Evolutionary conservation across 202 grass and related monocot species (phyloP).

Genomic region (Dendrocalamus latiflorus): DNA sequence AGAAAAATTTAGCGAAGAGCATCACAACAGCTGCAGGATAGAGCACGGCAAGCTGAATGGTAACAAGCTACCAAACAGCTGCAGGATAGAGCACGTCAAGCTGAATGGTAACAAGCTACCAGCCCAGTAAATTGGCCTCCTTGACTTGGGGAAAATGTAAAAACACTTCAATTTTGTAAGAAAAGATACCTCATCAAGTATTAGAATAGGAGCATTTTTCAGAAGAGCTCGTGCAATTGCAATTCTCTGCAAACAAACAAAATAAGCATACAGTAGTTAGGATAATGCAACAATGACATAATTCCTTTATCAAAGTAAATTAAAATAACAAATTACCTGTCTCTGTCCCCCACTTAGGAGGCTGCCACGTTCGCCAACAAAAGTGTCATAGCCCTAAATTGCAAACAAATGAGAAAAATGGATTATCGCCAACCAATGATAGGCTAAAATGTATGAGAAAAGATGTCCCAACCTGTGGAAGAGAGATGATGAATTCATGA

Average conservation of each 20-base stretch:
- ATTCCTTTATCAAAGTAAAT: not conserved
- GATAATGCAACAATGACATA: not conserved
- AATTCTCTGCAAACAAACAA: constrained; percentile 64
- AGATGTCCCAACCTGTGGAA: constrained; percentile 61
- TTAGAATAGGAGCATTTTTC: constrained; percentile 88
- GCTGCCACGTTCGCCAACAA: constrained; percentile 88
- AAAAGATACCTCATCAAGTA: constrained; percentile 85
- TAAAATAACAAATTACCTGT: constrained; percentile 48
- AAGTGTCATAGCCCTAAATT: constrained; percentile 82
- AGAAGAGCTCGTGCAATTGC: constrained; percentile 88
- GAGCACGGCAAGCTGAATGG: no score
- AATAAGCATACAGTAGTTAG: not conserved
- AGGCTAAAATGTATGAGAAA: not conserved
- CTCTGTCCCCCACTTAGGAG: constrained; percentile 96
- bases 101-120: not conserved
- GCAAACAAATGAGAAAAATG: constrained; percentile 10
- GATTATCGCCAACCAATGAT: not conserved
- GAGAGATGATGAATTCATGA: constrained; percentile 94
- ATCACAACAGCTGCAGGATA: no score
- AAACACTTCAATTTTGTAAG: not conserved
- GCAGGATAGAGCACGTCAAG: not conserved
- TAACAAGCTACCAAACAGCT: no score
- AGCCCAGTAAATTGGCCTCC: not conserved
- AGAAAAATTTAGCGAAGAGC: not conserved
- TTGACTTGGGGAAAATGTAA: not conserved